Percentiles rank a stretch among this genome's conserved stretches.
Conservation (phyloP, 345 rosid species). For the Hibiscus trionum region DNA sequence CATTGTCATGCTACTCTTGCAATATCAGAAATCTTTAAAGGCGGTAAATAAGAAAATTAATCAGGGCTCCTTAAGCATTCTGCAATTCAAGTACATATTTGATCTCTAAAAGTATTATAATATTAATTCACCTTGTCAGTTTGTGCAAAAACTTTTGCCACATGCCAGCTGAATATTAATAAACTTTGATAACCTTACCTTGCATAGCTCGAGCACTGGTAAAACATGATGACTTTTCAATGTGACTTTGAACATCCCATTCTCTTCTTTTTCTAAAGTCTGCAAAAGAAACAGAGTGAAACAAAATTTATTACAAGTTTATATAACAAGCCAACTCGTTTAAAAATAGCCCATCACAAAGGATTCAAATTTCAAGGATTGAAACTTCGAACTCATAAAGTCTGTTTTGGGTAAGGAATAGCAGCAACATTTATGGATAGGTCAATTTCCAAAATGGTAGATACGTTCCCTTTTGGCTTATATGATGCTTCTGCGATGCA, state of each 20-base stretch:
- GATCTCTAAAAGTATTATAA: neutral
- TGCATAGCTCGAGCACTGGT: constrained; percentile 76
- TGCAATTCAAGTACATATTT: neutral
- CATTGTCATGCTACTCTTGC: neutral
- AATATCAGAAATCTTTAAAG: neutral
- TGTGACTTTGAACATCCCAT: constrained; percentile 56
- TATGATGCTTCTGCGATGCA: neutral
- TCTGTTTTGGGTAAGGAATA: neutral
- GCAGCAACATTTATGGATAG: neutral
- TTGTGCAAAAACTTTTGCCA: neutral
- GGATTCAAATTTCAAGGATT: neutral
- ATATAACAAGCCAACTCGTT: neutral
- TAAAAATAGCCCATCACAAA: neutral
- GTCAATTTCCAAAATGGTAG: neutral
- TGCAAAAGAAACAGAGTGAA: constrained; percentile 24
- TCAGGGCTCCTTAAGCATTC: neutral
- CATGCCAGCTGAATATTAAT: neutral
- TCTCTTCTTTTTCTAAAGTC: constrained; percentile 63
- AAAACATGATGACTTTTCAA: constrained; percentile 62
- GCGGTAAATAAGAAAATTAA: neutral
- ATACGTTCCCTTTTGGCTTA: neutral
- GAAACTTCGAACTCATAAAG: neutral
- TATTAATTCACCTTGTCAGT: neutral
- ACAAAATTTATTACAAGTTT: neutral
- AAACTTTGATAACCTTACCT: constrained; percentile 37